Base-by-base conservation (phyloP, 805 yeast species). In the Zygoascus flipseniorum region DNA sequence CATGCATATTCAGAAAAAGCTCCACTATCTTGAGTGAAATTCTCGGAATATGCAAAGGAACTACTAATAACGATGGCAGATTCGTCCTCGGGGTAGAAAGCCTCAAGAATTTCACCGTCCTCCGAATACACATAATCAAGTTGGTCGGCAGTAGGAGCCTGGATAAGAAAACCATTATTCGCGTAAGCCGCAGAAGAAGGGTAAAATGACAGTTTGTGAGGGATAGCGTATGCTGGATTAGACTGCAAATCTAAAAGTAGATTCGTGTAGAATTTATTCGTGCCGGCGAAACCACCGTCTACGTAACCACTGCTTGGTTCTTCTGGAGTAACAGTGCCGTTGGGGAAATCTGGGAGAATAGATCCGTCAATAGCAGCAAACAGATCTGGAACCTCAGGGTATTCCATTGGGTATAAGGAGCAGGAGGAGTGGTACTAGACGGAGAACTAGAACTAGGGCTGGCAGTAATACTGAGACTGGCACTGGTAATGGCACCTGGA, bases 251-350 rank as follows among this genome's bases (percentile, higher is more conserved):
- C 83, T 20, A 85, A 70, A 58, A 82, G 69, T 61, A 85, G 63
- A 65, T 86, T 86, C 37, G 80, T 78, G 68, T 78, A 85, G 67
- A 86, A 86, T 68, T 85, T 86, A 72, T 86, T 86, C 20, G 95
- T 88, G 62, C 82, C 81, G 55, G 77, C 73, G 1, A 82, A 71
- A 11, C 58, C 60, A 35, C 68, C 76, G 55, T 73, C 72, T 41
- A 4, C 28, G 6, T 23, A 23, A 23, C 6, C 6, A 23, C 28
- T 23, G 6, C 28, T n/a, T 23, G 28, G 28, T 6, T 23, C 28
- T 23, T 23, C 28, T 4, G 28, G 28, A 23, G 28, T 23, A 23
- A 23, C 28, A 23, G 28, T 23, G 28, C 28, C 28, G 28, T 3
- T 23, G 28, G 28, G 28, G 28, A 23, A 6, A 23, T 23, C 6